Evolutionary conservation across 441 rosid species (phyloP).

Genomic region (Brassica hybrid): DNA sequence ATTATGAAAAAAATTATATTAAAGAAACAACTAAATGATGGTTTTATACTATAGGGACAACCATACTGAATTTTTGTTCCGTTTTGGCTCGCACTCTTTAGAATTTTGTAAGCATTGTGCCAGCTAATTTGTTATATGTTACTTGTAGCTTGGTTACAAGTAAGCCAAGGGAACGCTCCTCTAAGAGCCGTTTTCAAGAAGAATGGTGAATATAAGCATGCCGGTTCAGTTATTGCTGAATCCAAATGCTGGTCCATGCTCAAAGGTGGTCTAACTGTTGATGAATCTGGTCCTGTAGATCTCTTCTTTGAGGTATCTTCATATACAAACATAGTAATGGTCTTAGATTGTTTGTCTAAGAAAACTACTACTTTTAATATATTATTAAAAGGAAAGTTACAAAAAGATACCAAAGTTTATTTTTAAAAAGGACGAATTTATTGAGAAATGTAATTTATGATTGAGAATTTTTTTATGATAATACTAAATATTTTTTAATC

Average conservation of each 20-base stretch:
- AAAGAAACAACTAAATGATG: no score
- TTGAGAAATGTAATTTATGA: not conserved
- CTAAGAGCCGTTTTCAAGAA: slow-evolving; percentile 26
- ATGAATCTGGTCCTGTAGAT: slow-evolving; percentile 55
- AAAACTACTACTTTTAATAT: not conserved
- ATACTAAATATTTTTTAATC: no score
- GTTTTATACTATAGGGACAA: no score
- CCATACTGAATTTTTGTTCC: no score
- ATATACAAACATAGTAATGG: slow-evolving; percentile 1
- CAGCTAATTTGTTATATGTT: no score
- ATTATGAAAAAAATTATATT: no score
- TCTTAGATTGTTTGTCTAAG: not conserved
- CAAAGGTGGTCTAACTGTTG: slow-evolving; percentile 71
- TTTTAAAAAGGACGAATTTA: not conserved
- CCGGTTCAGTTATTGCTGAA: no score
- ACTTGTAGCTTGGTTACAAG: slow-evolving; percentile 62
- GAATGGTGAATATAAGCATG: no score
- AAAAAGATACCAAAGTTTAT: not conserved
- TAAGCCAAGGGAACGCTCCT: slow-evolving; percentile 45
- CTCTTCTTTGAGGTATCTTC: slow-evolving; percentile 62
- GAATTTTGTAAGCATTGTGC: not conserved
- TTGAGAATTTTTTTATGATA: no score
- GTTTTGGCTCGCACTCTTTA: slow-evolving; percentile 22
- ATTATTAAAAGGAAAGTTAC: not conserved
- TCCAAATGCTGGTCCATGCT: slow-evolving; percentile 67